Conservation (phyloP, 2,329 filamentous ascomycete species). For the Paraconiothyrium sp. region DNA sequence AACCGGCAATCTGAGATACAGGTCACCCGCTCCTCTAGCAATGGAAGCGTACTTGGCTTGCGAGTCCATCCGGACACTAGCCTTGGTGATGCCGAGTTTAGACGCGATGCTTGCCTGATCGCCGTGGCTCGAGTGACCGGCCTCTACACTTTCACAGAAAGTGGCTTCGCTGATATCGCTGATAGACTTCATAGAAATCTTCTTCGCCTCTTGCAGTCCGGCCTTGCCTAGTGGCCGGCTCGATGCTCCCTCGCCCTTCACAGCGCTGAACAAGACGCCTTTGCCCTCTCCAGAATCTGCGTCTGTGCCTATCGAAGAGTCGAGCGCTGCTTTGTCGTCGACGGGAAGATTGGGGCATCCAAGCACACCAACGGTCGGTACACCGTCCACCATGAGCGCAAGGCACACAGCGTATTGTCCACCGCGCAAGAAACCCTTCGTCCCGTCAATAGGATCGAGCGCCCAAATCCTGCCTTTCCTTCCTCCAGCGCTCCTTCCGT, state of each 20-base stretch:
- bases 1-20: constrained; percentile 90
- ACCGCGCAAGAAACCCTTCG: constrained; percentile 94
- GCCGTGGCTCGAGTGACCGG: constrained; percentile 87
- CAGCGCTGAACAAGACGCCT: constrained; percentile 88
- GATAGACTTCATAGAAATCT: constrained; percentile 82
- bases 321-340: constrained; percentile 77
- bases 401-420: constrained; percentile 98
- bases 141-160: constrained; percentile 97
- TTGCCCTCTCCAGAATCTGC: constrained; percentile 77
- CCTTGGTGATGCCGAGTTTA: constrained; percentile 84
- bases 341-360: constrained; percentile 95
- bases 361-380: constrained; percentile 92
- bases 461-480: constrained; percentile 86
- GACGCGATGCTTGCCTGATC: constrained; percentile 86
- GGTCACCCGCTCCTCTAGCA: constrained; percentile 89
- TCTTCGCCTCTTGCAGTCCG: constrained; percentile 63
- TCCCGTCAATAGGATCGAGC: constrained; percentile 96
- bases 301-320: constrained; percentile 76
- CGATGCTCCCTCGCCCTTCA: constrained; percentile 80
- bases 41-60: constrained; percentile 98
- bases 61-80: constrained; percentile 95
- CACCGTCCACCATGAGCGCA: constrained; percentile 88
- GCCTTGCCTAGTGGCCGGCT: constrained; percentile 74
- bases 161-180: constrained; percentile 79
- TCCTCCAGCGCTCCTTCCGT: constrained; percentile 74